These are phyloP conservation scores for Apium graveolens DNA, from an alignment of 129 eudicot genomes.

Conservation along the genomic window DNA sequence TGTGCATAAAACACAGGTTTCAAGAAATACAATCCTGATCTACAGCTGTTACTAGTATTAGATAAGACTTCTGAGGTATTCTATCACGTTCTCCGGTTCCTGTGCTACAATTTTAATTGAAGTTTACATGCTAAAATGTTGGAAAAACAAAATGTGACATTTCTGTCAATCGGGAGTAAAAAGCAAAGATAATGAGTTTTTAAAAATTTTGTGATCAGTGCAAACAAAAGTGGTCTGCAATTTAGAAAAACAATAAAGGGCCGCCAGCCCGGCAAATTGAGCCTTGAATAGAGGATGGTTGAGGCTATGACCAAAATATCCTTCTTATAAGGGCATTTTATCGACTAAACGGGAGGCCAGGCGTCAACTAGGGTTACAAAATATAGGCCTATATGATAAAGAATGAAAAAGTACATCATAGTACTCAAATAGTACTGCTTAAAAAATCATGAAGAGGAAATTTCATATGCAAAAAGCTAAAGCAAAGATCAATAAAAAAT, in stretches of 20 bases:
- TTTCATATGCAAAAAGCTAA: background rate
- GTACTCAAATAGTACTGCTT: background rate
- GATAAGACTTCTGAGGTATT: too few relatives aligned
- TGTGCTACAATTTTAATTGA: too few relatives aligned
- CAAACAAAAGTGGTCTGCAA: background rate
- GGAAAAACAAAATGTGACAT: too few relatives aligned
- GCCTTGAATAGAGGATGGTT: background rate
- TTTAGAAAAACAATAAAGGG: background rate
- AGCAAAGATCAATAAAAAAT: background rate
- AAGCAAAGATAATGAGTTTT: background rate
- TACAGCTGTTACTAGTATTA: too few relatives aligned
- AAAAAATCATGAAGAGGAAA: background rate
- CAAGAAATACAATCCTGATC: too few relatives aligned
- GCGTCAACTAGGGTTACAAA: background rate
- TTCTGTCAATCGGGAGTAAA: background rate
- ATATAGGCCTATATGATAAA: background rate
- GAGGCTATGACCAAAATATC: background rate
- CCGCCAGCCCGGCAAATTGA: background rate
- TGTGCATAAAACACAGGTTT: background rate
- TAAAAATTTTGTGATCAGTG: background rate
- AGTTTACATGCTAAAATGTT: too few relatives aligned
- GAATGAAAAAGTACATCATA: background rate
- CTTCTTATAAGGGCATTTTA: background rate
- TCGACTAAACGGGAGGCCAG: background rate
- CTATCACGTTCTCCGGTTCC: too few relatives aligned